Percentiles rank a stretch among this genome's conserved stretches.
phyloP scores from a whole-genome alignment of 179 eudicot species.

The Kewa caespitosa region DNA sequence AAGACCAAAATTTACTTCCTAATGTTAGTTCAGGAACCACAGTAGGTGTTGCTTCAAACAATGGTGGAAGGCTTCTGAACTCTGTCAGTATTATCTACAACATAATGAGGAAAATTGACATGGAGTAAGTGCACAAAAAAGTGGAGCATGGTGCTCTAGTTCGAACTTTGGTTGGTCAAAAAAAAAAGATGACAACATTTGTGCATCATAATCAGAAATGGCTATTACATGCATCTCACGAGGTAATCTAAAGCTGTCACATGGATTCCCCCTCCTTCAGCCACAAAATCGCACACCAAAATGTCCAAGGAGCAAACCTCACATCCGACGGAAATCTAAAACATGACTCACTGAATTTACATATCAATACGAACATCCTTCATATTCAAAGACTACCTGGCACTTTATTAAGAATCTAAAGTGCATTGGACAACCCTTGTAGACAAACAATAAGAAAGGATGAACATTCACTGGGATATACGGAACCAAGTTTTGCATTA shows the following conservation, averaged over 20 bases:
- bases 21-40: conserved; percentile 69
- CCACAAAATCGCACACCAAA: background rate
- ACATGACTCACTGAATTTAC: no score
- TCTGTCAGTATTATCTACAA: conserved; percentile 71
- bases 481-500: no score
- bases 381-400: no score
- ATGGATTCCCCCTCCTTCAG: background rate
- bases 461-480: no score
- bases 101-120: background rate
- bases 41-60: conserved; percentile 72
- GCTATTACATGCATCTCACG: background rate
- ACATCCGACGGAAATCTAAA: no score
- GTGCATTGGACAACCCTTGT: no score
- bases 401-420: no score
- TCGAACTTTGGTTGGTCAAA: background rate
- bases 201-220: background rate
- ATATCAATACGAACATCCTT: no score
- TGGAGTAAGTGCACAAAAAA: background rate
- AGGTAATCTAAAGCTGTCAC: background rate
- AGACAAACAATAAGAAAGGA: no score
- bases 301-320: background rate
- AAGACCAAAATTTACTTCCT: conserved; percentile 57
- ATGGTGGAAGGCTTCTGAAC: conserved; percentile 86
- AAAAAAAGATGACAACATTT: background rate
- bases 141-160: background rate